Evolutionary conservation across 805 yeast genomes (phyloP).

Genomic region (Cephaloascus fragrans): DNA sequence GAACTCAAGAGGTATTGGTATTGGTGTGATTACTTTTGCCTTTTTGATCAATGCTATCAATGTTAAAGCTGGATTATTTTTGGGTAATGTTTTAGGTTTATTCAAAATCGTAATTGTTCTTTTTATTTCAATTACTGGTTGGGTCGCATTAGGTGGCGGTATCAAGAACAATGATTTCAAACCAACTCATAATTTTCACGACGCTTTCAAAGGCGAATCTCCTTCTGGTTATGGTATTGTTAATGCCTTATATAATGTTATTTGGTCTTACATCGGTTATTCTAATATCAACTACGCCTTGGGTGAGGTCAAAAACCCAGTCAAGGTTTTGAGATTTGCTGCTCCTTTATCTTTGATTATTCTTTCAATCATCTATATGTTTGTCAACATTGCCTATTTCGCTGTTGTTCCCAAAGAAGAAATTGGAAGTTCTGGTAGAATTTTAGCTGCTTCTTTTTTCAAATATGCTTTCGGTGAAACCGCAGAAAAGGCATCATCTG

Average conservation of each 20-base stretch:
- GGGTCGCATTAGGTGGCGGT: conserved; percentile 77
- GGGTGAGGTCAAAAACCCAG: conserved; percentile 71
- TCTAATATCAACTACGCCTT: conserved; percentile 78
- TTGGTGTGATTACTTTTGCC: conserved; percentile 64
- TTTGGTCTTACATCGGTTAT: conserved; percentile 80
- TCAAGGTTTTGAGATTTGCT: conserved; percentile 55
- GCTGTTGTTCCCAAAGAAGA: conserved; percentile 70
- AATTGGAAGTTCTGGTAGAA: conserved; percentile 49
- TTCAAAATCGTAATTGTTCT: conserved; percentile 66
- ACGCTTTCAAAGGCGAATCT: conserved; percentile 45
- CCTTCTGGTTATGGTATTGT: conserved; percentile 64
- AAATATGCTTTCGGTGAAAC: conserved; percentile 56
- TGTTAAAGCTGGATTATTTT: conserved; percentile 55
- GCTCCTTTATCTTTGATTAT: conserved; percentile 64
- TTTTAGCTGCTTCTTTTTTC: conserved; percentile 71
- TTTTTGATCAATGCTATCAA: conserved; percentile 52
- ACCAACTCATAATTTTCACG: conserved; percentile 47
- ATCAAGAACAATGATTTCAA: conserved; percentile 34
- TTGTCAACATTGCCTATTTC: conserved; percentile 71
- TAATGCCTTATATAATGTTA: conserved; percentile 70
- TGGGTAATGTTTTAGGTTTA: conserved; percentile 56
- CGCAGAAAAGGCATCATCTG: conserved; percentile 68
- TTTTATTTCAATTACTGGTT: conserved; percentile 67
- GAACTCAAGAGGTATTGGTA: conserved; percentile 71
- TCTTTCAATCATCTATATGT: conserved; percentile 58